phyloP scores from a whole-genome alignment of 495 filamentous ascomycete species.

The Clavariopsis aquatica region DNA sequence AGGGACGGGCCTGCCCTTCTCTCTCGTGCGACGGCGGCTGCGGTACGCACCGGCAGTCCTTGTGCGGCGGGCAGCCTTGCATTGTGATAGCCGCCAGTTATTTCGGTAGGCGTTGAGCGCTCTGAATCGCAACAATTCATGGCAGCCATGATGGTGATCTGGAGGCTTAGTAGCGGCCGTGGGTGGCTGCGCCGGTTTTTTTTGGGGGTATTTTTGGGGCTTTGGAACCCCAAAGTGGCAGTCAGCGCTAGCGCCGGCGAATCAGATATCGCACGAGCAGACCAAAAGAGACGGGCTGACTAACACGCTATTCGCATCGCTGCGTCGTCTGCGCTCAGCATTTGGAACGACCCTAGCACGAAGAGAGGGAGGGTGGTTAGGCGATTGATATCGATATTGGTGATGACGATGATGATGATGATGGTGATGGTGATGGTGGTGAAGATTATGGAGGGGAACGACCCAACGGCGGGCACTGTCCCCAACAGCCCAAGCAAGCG shows the following conservation, averaged over 20 bases:
- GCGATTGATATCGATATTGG: too few species aligned
- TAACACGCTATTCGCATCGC: conserved; percentile 10
- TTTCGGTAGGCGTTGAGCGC: background rate
- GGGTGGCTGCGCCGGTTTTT: background rate
- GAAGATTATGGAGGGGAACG: background rate
- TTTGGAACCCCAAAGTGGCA: background rate
- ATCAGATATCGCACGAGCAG: background rate
- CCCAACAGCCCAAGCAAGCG: conserved; percentile 9
- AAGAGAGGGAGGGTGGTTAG: background rate
- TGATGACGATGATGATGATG: too few species aligned
- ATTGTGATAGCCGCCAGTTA: background rate
- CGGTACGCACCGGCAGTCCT: background rate
- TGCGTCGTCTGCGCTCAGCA: background rate
- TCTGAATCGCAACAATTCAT: background rate
- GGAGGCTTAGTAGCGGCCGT: background rate
- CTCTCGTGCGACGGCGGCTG: background rate
- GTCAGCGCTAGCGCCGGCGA: conserved; percentile 2
- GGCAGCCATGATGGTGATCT: background rate
- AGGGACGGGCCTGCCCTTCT: background rate
- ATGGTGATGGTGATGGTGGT: too few species aligned
- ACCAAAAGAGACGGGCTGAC: conserved; percentile 1
- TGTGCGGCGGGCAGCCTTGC: background rate
- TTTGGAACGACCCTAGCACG: too few species aligned
- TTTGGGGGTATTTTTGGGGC: background rate
- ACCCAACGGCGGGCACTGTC: background rate